phyloP scores from a whole-genome alignment of 768 basidiomycete species.

The Rhodotorula graminis region DNA sequence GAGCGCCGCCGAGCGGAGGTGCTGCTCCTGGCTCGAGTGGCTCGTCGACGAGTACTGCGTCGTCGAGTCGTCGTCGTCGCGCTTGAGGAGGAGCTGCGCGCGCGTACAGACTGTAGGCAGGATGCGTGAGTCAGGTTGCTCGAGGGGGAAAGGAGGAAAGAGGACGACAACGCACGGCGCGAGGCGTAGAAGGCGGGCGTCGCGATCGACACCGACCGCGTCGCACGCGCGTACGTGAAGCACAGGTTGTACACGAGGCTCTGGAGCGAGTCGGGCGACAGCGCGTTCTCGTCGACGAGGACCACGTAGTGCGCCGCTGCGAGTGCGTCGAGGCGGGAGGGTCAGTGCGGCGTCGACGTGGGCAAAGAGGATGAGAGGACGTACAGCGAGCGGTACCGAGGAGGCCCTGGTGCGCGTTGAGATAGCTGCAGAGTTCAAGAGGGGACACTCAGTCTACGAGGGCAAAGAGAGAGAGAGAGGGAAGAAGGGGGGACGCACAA shows the following conservation, averaged over 20 bases:
- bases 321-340: not conserved
- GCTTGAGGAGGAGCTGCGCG: slow-evolving; percentile 14
- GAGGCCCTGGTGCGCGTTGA: not conserved
- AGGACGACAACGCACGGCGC: not conserved
- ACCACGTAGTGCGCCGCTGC: slow-evolving; percentile 30
- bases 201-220: slow-evolving; percentile 59
- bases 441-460: not conserved
- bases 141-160: not conserved
- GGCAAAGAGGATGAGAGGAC: too few relatives aligned
- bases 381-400: slow-evolving; percentile 10
- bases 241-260: slow-evolving; percentile 63
- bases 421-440: not conserved
- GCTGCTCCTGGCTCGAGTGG: not conserved
- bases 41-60: not conserved
- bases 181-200: slow-evolving; percentile 1
- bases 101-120: slow-evolving; percentile 4
- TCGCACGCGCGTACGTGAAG: slow-evolving; percentile 76
- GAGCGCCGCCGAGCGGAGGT: not conserved
- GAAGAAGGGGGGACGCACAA: not conserved
- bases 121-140: not conserved
- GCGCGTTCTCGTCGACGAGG: slow-evolving; percentile 53
- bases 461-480: not conserved
- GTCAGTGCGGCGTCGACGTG: too few relatives aligned
- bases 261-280: slow-evolving; percentile 69
- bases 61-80: slow-evolving; percentile 14